Base-by-base conservation (phyloP, 2,329 filamentous ascomycete species). In the Xylariaceae sp. region DNA sequence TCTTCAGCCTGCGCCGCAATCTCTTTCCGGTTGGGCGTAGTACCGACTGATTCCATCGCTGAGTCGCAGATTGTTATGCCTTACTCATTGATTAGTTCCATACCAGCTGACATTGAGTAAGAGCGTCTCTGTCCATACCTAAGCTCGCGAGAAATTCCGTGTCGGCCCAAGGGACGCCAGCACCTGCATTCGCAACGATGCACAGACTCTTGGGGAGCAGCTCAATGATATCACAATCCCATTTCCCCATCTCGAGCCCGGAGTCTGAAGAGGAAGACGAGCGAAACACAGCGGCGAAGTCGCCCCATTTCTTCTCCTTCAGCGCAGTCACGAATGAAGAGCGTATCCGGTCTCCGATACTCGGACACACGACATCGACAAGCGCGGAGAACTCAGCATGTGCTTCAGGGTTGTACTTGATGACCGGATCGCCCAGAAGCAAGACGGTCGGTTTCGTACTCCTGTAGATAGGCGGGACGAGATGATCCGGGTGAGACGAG, bases 221-320 rank as follows among this genome's bases (percentile, higher is more conserved):
- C 1, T 64, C 64, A 40, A 83, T 75, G n/a, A 83, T 59, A 50
- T 83, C 80, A 21, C 64, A 58, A 55, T 84, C 76, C 79, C 79
- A 83, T 21, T 70, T 67, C 3, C 77, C 78, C 79, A 83, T 83
- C 58, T 83, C 80, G n/a, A 77, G 78, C 2, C 80, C 80, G 0
- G 77, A 80, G 50, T 77, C 78, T 78, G 79, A 83, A 62, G 81
- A 82, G n/a, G n/a, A n/a, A n/a, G n/a, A n/a, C 0, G 79, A 79
- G 8, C 79, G 68, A 55, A 82, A 79, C 52, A 72, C 64, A 7
- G 67, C 69, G 3, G 54, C 52, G 49, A 82, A 81, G 45, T 76
- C 64, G 4, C 78, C 79, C 76, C 76, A 82, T 59, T 69, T 66
- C 21, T 64, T 62, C 52, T 78, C 74, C 40, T 64, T 63, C 43